Evolutionary conservation across 2,329 filamentous ascomycete species (phyloP).

Genomic region (Zasmidium angulare): DNA sequence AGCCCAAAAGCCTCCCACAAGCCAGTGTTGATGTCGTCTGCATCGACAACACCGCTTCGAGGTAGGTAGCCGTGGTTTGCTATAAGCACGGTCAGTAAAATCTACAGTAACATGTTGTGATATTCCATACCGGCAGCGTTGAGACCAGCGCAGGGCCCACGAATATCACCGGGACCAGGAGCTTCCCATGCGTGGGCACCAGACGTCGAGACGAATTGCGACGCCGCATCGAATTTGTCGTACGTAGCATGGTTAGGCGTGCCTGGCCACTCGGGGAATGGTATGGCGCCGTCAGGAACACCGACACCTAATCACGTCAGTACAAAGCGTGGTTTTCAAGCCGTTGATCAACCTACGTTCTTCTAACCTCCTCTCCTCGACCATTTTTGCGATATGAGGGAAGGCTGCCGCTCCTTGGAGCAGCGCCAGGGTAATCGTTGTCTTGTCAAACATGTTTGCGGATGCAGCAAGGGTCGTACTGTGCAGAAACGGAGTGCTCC

Average conservation of each 20-base stretch:
- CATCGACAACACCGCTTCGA: conserved; percentile 18
- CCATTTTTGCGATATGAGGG: conserved; percentile 25
- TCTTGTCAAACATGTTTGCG: neutral
- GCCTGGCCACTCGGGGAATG: conserved; percentile 27
- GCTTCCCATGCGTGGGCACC: conserved; percentile 27
- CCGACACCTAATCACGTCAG: conserved; percentile 4
- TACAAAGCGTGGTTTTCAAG: neutral
- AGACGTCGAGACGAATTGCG: conserved; percentile 28
- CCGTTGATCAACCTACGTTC: conserved; percentile 6
- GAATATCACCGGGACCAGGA: conserved; percentile 24
- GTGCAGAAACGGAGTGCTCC: neutral
- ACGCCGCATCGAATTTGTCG: conserved; percentile 28
- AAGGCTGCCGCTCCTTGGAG: conserved; percentile 14
- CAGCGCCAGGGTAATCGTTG: neutral
- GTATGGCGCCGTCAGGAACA: conserved; percentile 12
- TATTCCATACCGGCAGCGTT: conserved; percentile 18
- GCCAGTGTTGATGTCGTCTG: conserved; percentile 24
- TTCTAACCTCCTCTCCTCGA: conserved; percentile 15
- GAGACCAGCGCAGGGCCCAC: conserved; percentile 29
- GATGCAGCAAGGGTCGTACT: neutral
- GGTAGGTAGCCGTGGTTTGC: conserved; percentile 34
- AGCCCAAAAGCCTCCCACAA: conserved; percentile 24
- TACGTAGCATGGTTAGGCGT: conserved; percentile 21
- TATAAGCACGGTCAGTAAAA: neutral
- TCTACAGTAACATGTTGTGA: neutral